Base-by-base conservation (phyloP, 768 basidiomycete species). In the Podaxis sp. region DNA sequence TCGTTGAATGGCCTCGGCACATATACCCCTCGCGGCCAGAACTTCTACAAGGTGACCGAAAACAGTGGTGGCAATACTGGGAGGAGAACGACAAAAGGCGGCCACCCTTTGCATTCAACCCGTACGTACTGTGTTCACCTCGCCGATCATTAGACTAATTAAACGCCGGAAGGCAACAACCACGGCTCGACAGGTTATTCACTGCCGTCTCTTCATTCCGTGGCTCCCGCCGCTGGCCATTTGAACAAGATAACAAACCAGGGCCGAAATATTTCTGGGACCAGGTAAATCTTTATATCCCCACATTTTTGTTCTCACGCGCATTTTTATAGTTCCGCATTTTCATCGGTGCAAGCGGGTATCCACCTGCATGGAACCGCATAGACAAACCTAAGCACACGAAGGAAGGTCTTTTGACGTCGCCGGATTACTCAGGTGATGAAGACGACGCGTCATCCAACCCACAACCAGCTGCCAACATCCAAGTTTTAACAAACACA, bases 341-440 rank as follows among this genome's bases (percentile, higher is more conserved):
- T 27, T 60, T 53, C 25, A 53, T 60, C 12, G 59, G 59, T 15
- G 40, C 51, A 11, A 25, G 17, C 3, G 59, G 59, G 2, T 60
- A 60, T 33, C 59, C 59, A 17, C 59, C 51, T n/a, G 27, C n/a
- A n/a, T 60, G 59, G 59, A 60, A 60, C 13, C 59, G 59, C 27
- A 60, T 51, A 7, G 59, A 60, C 51, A 60, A 53, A 22, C 25
- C 51, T 12, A 53, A 43, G 11, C 24, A 38, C 2, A 53, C 37
- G 8, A 47, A 53, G 9, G 40, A 24, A 29, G 7, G 8, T 11
- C 24, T 8, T 13, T 60, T 41, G 17, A 12, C 15, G 2, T 43
- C 59, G 13, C 59, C 51, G 4, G 59, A 60, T 13, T 52, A 53
- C 11, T 60, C 59, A 12, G 51, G 53, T 22, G 52, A 53, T 7